These are phyloP conservation scores for Mycena floridula DNA, from an alignment of 768 basidiomycete species.

Conservation along the genomic window DNA sequence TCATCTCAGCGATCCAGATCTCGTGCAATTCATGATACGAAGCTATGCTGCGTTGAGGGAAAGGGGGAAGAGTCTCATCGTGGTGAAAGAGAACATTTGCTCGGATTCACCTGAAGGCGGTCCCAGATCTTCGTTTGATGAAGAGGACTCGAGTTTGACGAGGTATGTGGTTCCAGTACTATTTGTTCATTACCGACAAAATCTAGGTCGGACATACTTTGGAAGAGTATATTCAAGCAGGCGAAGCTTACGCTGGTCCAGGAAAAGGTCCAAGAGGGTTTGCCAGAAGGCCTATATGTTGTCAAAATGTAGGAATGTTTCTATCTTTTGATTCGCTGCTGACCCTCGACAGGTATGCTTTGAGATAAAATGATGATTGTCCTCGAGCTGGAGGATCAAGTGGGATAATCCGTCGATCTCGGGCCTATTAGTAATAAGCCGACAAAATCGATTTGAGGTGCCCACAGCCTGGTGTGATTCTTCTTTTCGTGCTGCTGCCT, in stretches of 20 bases:
- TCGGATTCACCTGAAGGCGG: slow-evolving; percentile 44
- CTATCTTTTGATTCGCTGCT: neutral
- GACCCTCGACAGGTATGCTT: slow-evolving; percentile 14
- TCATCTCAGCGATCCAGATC: slow-evolving; percentile 71
- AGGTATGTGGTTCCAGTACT: slow-evolving; percentile 39
- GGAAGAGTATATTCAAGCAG: slow-evolving; percentile 67
- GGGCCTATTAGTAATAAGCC: no score
- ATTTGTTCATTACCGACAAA: slow-evolving; percentile 5
- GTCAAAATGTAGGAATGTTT: slow-evolving; percentile 68
- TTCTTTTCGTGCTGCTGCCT: no score
- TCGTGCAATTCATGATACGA: slow-evolving; percentile 69
- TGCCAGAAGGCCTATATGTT: slow-evolving; percentile 73
- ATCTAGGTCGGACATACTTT: slow-evolving; percentile 73
- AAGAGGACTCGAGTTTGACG: slow-evolving; percentile 85
- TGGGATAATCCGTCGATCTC: no score
- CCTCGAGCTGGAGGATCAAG: no score
- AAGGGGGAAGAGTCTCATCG: slow-evolving; percentile 49
- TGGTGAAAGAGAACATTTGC: slow-evolving; percentile 92
- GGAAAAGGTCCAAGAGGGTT: slow-evolving; percentile 77
- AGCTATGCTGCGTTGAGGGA: slow-evolving; percentile 55
- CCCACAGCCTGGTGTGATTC: no score
- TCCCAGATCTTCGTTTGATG: slow-evolving; percentile 62
- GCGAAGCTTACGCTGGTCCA: slow-evolving; percentile 69
- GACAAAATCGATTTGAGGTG: no score
- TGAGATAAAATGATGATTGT: slow-evolving; percentile 11